Evolutionary conservation across 371 early-diverging fungal genomes (phyloP).

Genomic region (Capillidium rhysosporum): DNA sequence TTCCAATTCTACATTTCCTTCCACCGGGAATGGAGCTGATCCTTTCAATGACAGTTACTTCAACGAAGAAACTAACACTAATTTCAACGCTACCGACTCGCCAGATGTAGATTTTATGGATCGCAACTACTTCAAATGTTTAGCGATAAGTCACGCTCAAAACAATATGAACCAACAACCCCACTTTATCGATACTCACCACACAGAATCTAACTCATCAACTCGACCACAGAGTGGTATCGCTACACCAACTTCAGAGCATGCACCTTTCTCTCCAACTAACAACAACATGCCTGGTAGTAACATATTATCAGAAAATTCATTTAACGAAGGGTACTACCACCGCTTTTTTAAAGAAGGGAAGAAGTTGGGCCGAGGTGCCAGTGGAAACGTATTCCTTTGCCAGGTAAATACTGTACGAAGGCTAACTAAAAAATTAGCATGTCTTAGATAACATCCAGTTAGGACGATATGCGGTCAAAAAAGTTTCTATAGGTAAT

Average conservation of each 20-base stretch:
- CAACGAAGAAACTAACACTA: background rate
- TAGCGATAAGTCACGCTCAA: conserved; percentile 2
- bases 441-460: conserved; percentile 67
- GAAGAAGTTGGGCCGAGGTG: conserved; percentile 71
- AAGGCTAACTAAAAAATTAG: conserved; percentile 8
- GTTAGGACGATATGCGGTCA: conserved; percentile 75
- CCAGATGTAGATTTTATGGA: conserved; percentile 28
- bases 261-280: background rate
- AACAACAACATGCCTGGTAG: conserved; percentile 12
- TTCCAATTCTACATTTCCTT: background rate
- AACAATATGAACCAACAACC: background rate
- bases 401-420: conserved; percentile 34
- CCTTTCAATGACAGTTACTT: too few species aligned
- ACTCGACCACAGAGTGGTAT: background rate
- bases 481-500: conserved; percentile 81
- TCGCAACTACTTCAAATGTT: conserved; percentile 32
- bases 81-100: background rate
- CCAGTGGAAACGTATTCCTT: conserved; percentile 74
- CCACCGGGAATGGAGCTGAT: conserved; percentile 4
- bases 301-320: conserved; percentile 12
- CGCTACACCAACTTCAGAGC: background rate
- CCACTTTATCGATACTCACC: background rate
- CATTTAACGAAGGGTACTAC: conserved; percentile 84
- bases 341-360: conserved; percentile 79
- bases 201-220: conserved; percentile 3